Evolutionary conservation across 2,329 filamentous ascomycete genomes (phyloP).

Genomic region (Chlorencoelia australis): DNA sequence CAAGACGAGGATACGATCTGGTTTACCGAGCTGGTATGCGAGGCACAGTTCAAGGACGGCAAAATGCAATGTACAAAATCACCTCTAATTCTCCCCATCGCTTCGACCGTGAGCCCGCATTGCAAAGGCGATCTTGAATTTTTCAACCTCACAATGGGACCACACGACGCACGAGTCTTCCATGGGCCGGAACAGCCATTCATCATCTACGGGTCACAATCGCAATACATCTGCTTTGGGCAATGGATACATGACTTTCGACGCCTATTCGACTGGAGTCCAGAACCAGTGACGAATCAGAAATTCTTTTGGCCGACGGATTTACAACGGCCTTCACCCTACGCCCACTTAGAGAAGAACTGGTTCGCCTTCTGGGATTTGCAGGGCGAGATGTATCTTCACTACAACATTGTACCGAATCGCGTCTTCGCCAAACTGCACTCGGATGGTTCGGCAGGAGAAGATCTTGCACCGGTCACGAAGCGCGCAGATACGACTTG

Average conservation of each 20-base stretch:
- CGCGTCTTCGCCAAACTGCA: constrained; percentile 39
- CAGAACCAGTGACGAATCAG: constrained; percentile 17
- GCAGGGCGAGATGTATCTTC: constrained; percentile 35
- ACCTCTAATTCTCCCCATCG: constrained; percentile 36
- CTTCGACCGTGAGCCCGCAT: constrained; percentile 33
- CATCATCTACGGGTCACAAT: constrained; percentile 46
- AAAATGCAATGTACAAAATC: constrained; percentile 33
- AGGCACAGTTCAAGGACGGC: constrained; percentile 36
- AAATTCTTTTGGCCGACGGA: constrained; percentile 34
- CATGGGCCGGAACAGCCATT: constrained; percentile 41
- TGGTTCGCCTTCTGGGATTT: constrained; percentile 52
- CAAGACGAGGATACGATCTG: constrained; percentile 22
- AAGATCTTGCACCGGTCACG: constrained; percentile 35
- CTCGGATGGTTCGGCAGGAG: constrained; percentile 36
- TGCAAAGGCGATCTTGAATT: constrained; percentile 36
- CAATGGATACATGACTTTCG: constrained; percentile 46
- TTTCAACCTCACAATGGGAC: constrained; percentile 38
- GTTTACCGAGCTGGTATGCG: constrained; percentile 39
- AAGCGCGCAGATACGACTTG: constrained; percentile 34
- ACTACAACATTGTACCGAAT: constrained; percentile 41
- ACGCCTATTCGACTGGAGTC: constrained; percentile 35
- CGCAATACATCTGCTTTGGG: constrained; percentile 43
- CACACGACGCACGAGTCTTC: constrained; percentile 49
- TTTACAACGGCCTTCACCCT: constrained; percentile 39
- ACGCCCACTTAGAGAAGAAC: constrained; percentile 45